phyloP scores from a whole-genome alignment of 2,329 filamentous ascomycete species.

The Calonectria ilicicola region DNA sequence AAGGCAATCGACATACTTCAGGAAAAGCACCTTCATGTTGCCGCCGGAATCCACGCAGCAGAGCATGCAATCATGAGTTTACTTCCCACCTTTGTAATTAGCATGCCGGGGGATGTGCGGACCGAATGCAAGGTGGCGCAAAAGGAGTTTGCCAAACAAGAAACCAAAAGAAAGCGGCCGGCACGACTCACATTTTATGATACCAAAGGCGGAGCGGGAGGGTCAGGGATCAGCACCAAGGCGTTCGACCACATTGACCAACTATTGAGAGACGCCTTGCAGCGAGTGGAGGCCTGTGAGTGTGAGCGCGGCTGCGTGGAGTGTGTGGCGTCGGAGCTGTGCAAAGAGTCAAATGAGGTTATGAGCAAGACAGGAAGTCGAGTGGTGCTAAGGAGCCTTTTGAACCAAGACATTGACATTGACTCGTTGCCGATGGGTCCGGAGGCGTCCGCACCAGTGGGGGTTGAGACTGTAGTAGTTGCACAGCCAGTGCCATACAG shows the following conservation, averaged over 20 bases:
- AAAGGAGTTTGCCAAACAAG: constrained; percentile 85
- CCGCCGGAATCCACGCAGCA: constrained; percentile 92
- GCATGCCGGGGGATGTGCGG: constrained; percentile 88
- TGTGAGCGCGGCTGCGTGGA: constrained; percentile 88
- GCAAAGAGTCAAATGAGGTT: constrained; percentile 88
- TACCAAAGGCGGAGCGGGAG: constrained; percentile 86
- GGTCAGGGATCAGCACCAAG: constrained; percentile 89
- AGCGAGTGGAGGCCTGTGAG: constrained; percentile 79
- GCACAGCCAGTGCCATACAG: constrained; percentile 73
- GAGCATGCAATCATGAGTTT: constrained; percentile 91
- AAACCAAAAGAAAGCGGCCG: constrained; percentile 81
- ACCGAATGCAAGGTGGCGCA: constrained; percentile 92
- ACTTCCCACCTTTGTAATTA: constrained; percentile 91
- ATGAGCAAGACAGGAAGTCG: constrained; percentile 92
- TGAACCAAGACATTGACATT: constrained; percentile 83
- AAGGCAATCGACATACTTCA: constrained; percentile 83
- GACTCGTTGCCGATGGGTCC: constrained; percentile 89
- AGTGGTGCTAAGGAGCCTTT: constrained; percentile 81
- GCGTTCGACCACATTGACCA: constrained; percentile 93
- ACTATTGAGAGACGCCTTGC: constrained; percentile 80
- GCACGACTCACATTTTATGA: constrained; percentile 95
- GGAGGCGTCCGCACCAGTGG: constrained; percentile 75
- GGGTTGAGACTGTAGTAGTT: constrained; percentile 84
- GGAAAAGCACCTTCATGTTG: constrained; percentile 79
- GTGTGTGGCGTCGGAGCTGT: constrained; percentile 87